phyloP scores from a whole-genome alignment of 2,329 filamentous ascomycete species.

The Parastagonospora nodorum region DNA sequence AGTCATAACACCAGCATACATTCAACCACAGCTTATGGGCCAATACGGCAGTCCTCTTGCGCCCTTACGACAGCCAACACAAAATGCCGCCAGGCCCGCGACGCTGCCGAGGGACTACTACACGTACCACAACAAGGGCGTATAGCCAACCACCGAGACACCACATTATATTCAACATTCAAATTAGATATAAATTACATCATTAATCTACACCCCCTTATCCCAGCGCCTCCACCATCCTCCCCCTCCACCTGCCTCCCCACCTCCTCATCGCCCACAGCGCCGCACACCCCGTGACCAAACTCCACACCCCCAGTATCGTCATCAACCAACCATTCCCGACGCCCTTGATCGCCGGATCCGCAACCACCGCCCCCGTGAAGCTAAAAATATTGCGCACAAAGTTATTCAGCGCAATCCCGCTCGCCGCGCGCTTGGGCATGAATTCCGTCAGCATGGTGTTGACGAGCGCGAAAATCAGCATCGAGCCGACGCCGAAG shows the following conservation, averaged over 20 bases:
- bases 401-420: constrained; percentile 49
- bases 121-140: too few relatives aligned
- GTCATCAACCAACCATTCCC: constrained; percentile 50
- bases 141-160: too few relatives aligned
- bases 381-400: constrained; percentile 46
- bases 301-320: constrained; percentile 51
- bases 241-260: constrained; percentile 65
- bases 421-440: constrained; percentile 41
- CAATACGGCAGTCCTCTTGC: too few relatives aligned
- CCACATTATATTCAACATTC: too few relatives aligned
- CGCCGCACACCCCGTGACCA: constrained; percentile 53
- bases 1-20: too few relatives aligned
- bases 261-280: constrained; percentile 67
- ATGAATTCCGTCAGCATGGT: constrained; percentile 51
- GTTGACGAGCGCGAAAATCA: constrained; percentile 44
- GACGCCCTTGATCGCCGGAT: constrained; percentile 41
- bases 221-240: constrained; percentile 58
- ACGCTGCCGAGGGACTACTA: neutral
- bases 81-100: neutral
- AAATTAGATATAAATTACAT: too few relatives aligned
- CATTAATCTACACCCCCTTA: constrained; percentile 2
- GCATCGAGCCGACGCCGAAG: constrained; percentile 48
- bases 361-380: constrained; percentile 43
- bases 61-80: too few relatives aligned
- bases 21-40: too few relatives aligned